Evolutionary conservation across 176 grass and related monocot species (phyloP).

Genomic region (Tillandsia leiboldiana): DNA sequence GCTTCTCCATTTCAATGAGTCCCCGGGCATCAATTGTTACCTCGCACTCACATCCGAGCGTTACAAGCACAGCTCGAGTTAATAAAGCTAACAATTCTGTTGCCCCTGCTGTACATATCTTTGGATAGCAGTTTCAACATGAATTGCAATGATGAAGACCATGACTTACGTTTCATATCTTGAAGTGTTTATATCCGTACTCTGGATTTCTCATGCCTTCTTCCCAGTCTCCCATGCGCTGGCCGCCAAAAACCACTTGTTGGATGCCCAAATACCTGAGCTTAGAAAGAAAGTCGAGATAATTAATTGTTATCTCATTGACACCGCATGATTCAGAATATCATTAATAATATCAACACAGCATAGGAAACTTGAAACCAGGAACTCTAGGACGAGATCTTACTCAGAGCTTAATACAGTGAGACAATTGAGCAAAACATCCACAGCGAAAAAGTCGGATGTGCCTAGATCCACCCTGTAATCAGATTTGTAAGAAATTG

Average conservation of each 20-base stretch:
- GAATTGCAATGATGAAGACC: neutral
- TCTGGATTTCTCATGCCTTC: slow-evolving; percentile 74
- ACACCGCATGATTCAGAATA: too few species aligned
- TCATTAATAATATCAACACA: neutral
- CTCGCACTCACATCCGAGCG: neutral
- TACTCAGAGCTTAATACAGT: slow-evolving; percentile 79
- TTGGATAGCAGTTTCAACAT: neutral
- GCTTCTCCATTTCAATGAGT: neutral
- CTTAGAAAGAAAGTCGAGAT: slow-evolving; percentile 1
- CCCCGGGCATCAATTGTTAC: neutral
- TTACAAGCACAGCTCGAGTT: neutral
- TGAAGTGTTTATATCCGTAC: slow-evolving; percentile 74
- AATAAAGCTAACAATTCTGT: neutral
- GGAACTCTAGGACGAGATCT: slow-evolving; percentile 12
- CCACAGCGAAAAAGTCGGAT: slow-evolving; percentile 68
- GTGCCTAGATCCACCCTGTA: slow-evolving; percentile 91
- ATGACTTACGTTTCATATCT: slow-evolving; percentile 32
- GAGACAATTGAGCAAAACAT: slow-evolving; percentile 89
- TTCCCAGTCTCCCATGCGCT: slow-evolving; percentile 66
- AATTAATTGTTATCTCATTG: too few species aligned
- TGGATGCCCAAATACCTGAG: slow-evolving; percentile 74
- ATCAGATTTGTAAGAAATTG: slow-evolving; percentile 8
- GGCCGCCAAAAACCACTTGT: slow-evolving; percentile 71
- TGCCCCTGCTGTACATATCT: neutral
- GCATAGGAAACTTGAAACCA: neutral